Evolutionary conservation across 495 filamentous ascomycete genomes (phyloP).

Genomic region (Sporormia fimetaria): DNA sequence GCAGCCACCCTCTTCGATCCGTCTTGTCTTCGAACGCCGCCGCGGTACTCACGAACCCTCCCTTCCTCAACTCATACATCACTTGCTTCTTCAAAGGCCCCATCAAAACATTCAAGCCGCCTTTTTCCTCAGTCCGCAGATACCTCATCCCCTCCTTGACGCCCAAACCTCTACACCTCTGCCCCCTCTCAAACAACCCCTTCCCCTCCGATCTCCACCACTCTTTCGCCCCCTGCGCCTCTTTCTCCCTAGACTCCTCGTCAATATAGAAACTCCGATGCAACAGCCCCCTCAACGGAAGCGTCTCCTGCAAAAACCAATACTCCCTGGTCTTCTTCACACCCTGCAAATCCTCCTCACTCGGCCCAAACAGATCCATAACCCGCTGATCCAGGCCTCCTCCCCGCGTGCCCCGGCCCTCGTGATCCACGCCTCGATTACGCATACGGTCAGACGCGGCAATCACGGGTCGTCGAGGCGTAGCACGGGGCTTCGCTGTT

Average conservation of each 20-base stretch:
- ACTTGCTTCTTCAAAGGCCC: slow-evolving; percentile 40
- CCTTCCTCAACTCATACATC: slow-evolving; percentile 33
- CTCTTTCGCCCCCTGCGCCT: slow-evolving; percentile 41
- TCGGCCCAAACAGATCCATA: slow-evolving; percentile 18
- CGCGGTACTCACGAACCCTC: slow-evolving; percentile 36
- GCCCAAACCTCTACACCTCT: slow-evolving; percentile 9
- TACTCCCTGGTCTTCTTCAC: slow-evolving; percentile 39
- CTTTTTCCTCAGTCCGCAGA: slow-evolving; percentile 31
- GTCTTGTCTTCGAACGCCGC: slow-evolving; percentile 35
- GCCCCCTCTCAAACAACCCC: slow-evolving; percentile 34
- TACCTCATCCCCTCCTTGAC: slow-evolving; percentile 33
- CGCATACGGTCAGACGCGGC: not conserved
- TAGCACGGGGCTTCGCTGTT: not conserved
- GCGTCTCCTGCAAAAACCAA: slow-evolving; percentile 39
- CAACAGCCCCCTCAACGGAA: slow-evolving; percentile 36
- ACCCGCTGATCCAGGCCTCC: slow-evolving; percentile 6
- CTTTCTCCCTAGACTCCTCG: slow-evolving; percentile 34
- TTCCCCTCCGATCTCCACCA: slow-evolving; percentile 44
- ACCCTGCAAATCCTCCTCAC: slow-evolving; percentile 35
- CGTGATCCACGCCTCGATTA: slow-evolving; percentile 8
- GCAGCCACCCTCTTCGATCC: slow-evolving; percentile 42
- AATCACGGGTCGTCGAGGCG: not conserved
- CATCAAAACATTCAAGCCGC: slow-evolving; percentile 39
- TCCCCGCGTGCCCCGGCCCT: slow-evolving; percentile 2
- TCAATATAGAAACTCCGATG: slow-evolving; percentile 37